Evolutionary conservation across 306 rosid genomes (phyloP).

Genomic region (Casuarina cunninghamiana): DNA sequence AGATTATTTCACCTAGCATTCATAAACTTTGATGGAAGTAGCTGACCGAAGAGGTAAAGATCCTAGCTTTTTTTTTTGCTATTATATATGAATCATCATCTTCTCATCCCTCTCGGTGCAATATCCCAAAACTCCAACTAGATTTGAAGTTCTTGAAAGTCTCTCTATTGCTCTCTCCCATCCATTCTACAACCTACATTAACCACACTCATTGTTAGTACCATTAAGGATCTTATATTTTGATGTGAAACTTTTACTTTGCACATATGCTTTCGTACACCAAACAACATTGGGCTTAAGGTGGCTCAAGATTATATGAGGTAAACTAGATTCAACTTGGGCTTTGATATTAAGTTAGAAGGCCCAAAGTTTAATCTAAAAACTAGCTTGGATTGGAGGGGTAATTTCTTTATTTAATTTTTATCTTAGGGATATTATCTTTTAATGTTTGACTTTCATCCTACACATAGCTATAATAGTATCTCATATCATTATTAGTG

Average conservation of each 20-base stretch:
- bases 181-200: conserved; percentile 35
- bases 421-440: too few species aligned
- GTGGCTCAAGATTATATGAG: too few species aligned
- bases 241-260: too few species aligned
- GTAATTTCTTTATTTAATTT: too few species aligned
- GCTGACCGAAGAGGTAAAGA: conserved; percentile 37
- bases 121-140: conserved; percentile 39
- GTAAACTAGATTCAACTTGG: too few species aligned
- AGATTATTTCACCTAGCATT: not conserved
- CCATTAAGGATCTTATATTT: not conserved
- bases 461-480: not conserved
- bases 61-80: conserved; percentile 49
- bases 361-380: too few species aligned
- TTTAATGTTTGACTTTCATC: too few species aligned
- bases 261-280: too few species aligned
- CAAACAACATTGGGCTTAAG: too few species aligned
- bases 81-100: conserved; percentile 46
- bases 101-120: conserved; percentile 36
- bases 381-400: too few species aligned
- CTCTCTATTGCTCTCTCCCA: conserved; percentile 44
- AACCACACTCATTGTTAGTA: not conserved
- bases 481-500: not conserved
- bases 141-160: conserved; percentile 45
- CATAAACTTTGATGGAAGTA: not conserved
- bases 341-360: too few species aligned